These are phyloP conservation scores for Fonsecaea erecta DNA, from an alignment of 2,329 filamentous ascomycete species.

Conservation along the genomic window DNA sequence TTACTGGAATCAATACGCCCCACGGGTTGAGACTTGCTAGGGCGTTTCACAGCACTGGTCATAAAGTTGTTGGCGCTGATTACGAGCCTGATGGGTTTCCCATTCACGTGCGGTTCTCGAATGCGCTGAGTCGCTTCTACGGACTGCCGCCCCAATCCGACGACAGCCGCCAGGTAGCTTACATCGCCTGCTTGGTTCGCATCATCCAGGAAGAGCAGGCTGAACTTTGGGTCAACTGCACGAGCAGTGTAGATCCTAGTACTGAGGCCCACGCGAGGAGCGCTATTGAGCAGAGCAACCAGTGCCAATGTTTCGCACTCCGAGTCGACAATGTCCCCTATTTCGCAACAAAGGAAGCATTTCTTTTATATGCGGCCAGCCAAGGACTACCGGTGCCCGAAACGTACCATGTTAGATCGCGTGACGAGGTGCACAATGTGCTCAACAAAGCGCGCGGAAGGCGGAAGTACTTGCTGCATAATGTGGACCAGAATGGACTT, in stretches of 20 bases:
- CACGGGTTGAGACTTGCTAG: slow-evolving; percentile 72
- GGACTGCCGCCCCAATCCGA: slow-evolving; percentile 39
- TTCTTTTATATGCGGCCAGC: slow-evolving; percentile 23
- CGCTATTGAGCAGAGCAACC: slow-evolving; percentile 61
- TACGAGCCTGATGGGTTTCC: slow-evolving; percentile 56
- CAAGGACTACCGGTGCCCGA: slow-evolving; percentile 53
- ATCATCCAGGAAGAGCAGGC: slow-evolving; percentile 65
- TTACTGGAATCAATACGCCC: slow-evolving; percentile 73
- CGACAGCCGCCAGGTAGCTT: slow-evolving; percentile 43
- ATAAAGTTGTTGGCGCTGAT: slow-evolving; percentile 73
- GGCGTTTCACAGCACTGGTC: slow-evolving; percentile 66
- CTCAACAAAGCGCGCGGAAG: slow-evolving; percentile 50
- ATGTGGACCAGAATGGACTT: slow-evolving; percentile 50
- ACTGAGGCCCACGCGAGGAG: slow-evolving; percentile 70
- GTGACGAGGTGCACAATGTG: slow-evolving; percentile 59
- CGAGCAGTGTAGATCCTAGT: slow-evolving; percentile 64
- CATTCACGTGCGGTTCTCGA: slow-evolving; percentile 64
- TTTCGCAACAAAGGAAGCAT: slow-evolving; percentile 20
- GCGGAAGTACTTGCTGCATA: slow-evolving; percentile 67
- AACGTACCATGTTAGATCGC: slow-evolving; percentile 59
- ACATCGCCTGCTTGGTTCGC: slow-evolving; percentile 61
- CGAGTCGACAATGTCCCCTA: slow-evolving; percentile 12
- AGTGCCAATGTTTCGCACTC: slow-evolving; percentile 54
- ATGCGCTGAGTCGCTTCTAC: slow-evolving; percentile 61
- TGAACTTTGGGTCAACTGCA: slow-evolving; percentile 75